These are phyloP conservation scores for Ustilago nuda DNA, from an alignment of 1,284 basidiomycete species.

Conservation along the genomic window DNA sequence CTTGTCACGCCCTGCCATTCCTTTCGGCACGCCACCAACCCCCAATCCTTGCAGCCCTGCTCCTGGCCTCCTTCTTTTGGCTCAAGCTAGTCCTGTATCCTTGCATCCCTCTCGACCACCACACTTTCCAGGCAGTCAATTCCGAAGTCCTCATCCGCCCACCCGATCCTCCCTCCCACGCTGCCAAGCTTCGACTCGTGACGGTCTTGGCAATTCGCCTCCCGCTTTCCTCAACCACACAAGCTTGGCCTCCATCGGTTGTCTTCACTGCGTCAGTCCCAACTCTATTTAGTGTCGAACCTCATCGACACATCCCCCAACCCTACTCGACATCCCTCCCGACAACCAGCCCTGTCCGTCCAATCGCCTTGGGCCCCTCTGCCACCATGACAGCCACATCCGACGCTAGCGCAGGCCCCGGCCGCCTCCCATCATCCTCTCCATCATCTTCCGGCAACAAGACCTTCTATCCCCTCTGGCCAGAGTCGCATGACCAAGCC, in stretches of 20 bases:
- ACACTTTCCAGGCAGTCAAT: background rate
- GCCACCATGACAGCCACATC: constrained; percentile 9
- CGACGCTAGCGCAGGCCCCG: constrained; percentile 24
- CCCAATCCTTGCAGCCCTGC: background rate
- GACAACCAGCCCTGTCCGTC: background rate
- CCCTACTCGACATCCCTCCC: background rate
- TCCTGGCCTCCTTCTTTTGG: background rate
- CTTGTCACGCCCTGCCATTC: background rate
- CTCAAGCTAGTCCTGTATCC: background rate
- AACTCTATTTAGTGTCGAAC: background rate
- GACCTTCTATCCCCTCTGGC: constrained; percentile 48
- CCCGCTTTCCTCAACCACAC: background rate
- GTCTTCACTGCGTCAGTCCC: background rate
- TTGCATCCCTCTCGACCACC: background rate
- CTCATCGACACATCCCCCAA: background rate
- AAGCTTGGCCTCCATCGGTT: background rate
- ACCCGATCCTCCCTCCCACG: background rate
- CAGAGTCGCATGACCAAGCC: constrained; percentile 45
- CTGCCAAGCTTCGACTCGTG: background rate
- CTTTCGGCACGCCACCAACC: background rate
- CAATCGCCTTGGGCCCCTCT: background rate
- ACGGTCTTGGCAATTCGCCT: background rate
- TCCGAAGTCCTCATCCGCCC: constrained; percentile 17
- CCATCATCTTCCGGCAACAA: constrained; percentile 24
- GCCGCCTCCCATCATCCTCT: constrained; percentile 20